Base-by-base conservation (phyloP, 371 early-diverging fungal species). In the Nematocida sp. region DNA sequence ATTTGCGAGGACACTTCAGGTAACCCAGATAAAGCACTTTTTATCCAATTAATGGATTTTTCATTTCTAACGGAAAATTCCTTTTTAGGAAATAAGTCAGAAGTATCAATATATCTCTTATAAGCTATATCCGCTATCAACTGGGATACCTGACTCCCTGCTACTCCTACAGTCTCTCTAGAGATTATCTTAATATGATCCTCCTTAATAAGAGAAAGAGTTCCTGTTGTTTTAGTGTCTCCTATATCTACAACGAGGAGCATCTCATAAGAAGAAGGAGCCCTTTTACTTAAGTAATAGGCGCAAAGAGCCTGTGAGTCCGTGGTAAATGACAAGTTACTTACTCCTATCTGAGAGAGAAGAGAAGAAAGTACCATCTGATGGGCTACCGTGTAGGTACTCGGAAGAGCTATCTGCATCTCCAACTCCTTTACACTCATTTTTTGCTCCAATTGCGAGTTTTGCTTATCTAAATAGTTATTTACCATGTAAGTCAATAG, bases 281-380 rank as follows among this genome's bases (percentile, higher is more conserved):
- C 4, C n/a, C 75, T 60, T 39, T 49, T 60, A 33, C 75, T 71
- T 11, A 63, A 49, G 49, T 71, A 71, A 49, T 71, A 71, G 0
- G 63, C 49, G 11, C 36, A 42, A 5, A 71, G 75, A 7, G 75
- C 75, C 30, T 59, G 51, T 16, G 75, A 71, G 54, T 71, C 75
- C 16, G 75, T 28, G n/a, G 47, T 48, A 39, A 26, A 45, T 33
- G 32, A 11, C 39, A 71, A 57, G 16, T 3, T 18, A 13, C 38
- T 23, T 1, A 38, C 39, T 1, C 45, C 36, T 23, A 61, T 50
- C 13, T 42, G 48, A 9, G 30, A 7, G 13, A 71, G 28, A 45
- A 71, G 50, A 23, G 45, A 45, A 25, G 25, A 49, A 20, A 71
- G 61, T 18, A 71, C 59, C 1, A 23, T 38, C 30, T 48, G 39